Evolutionary conservation across 768 basidiomycete genomes (phyloP), one percentile per base, ranked within the genome.

Genomic region (Boletellus ananas): DNA sequence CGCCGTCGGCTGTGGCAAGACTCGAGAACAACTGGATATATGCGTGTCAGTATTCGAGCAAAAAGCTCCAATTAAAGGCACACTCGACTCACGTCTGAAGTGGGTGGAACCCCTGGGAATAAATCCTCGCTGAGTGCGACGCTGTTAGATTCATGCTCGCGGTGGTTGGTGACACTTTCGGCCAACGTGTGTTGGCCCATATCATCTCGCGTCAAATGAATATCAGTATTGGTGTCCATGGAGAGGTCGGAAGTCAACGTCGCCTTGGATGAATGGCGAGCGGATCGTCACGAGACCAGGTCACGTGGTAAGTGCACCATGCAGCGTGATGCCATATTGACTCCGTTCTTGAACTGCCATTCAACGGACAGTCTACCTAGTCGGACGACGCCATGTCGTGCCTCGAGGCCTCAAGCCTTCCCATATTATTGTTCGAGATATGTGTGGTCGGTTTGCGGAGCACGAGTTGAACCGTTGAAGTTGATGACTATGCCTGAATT

Each of bases 221-320:
- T 11, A 29, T 54, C 43, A 27, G 43, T 6, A 37, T 29, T 23
- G 13, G n/a, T 23, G 6, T 55, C 45, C 63, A 60, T 60, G 17
- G 14, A 34, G 16, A n/a, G 23, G n/a, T 36, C 18, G 14, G 38
- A 23, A 20, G 7, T 36, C 21, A 21, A 44, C 41, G 35, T 23
- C 17, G 36, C 21, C 20, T 38, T 12, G 17, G 43, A 25, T 31
- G 7, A n/a, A 38, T 16, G 51, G 6, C 43, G 33, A 23, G 6
- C 45, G 33, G n/a, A n/a, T n/a, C 39, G 17, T 12, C 11, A 25
- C 41, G 34, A 23, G 4, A 37, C 11, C 3, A 10, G 11, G 43
- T 62, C 60, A 61, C 60, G 60, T 61, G 60, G 33, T 21, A 10
- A n/a, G 29, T 29, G 35, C 36, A 21, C 16, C 41, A 29, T 3